Evolutionary conservation across 805 yeast species (phyloP), one percentile per base, ranked within the genome.

Genomic region (Wickerhamiella cacticola): DNA sequence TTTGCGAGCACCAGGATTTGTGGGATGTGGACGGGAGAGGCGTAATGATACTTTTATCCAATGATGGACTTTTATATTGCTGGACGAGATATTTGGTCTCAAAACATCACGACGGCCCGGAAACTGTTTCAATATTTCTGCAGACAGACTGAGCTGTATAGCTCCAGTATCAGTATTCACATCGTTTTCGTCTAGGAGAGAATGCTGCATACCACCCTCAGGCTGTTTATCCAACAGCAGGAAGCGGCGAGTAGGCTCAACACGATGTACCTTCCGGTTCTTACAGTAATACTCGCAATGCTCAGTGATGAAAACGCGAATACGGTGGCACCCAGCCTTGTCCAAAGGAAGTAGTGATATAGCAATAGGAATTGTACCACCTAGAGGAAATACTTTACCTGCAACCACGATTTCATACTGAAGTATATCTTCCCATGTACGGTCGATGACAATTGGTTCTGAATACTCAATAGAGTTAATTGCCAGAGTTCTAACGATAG

Each of bases 361-460:
- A 1, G 88, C 82, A 7, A 92, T 69, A 1, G 97, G 97, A 46
- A 92, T 66, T 56, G 75, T 78, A 2, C 89, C 79, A 60, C 94
- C 87, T 44, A 92, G 70, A 7, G 94, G 79, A 47, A 92, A 78
- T 23, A 87, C 80, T 62, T 89, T 92, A 23, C 95, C 84, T 1
- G 94, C 94, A 47, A 92, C 80, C 16, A 87, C 78, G 39, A 92
- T 86, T 59, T 92, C 96, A 60, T 92, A 92, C 55, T 80, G 79
- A 26, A 92, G 64, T 60, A 83, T 85, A 60, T 84, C 87, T 62
- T 89, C 97, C 98, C 98, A 92, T 54, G 84, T 89, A 51, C 94
- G 72, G 23, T 81, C 73, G 31, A 92, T 86, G 3, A 86, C 83
- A 47, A 92, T 89, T 0, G 98, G 97, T 60, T 92, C 98, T 53